Conservation (phyloP, 371 early-diverging fungal genomes). For the Mucor piriformis region DNA sequence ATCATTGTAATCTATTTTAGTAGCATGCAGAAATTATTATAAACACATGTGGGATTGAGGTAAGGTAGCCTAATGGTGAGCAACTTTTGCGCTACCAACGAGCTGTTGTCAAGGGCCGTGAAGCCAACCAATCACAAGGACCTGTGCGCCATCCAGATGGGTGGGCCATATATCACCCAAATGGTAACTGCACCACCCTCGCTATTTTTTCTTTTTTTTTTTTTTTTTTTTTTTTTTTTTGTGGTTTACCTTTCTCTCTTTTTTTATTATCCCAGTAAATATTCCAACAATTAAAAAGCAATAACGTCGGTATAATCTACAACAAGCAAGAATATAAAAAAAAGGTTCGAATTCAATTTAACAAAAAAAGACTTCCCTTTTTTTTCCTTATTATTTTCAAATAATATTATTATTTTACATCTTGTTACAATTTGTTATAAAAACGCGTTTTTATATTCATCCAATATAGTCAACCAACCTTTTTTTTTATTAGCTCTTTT, state of each 20-base stretch:
- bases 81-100: too few relatives aligned
- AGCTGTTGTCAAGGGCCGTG: too few relatives aligned
- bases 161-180: not conserved
- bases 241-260: not conserved
- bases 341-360: not conserved
- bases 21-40: too few relatives aligned
- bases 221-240: not conserved
- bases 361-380: not conserved
- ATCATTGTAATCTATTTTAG: too few relatives aligned
- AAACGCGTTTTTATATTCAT: slow-evolving; percentile 1
- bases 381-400: not conserved
- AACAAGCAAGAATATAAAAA: not conserved
- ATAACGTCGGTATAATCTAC: not conserved
- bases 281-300: not conserved
- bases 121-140: too few relatives aligned
- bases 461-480: not conserved
- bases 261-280: not conserved
- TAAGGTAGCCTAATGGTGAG: too few relatives aligned
- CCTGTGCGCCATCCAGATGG: not conserved
- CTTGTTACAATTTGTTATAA: not conserved
- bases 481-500: not conserved
- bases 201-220: not conserved
- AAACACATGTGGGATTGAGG: too few relatives aligned
- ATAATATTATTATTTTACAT: not conserved
- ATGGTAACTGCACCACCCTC: slow-evolving; percentile 4